phyloP scores from a whole-genome alignment of 495 filamentous ascomycete species.

The Xylaria acuta region DNA sequence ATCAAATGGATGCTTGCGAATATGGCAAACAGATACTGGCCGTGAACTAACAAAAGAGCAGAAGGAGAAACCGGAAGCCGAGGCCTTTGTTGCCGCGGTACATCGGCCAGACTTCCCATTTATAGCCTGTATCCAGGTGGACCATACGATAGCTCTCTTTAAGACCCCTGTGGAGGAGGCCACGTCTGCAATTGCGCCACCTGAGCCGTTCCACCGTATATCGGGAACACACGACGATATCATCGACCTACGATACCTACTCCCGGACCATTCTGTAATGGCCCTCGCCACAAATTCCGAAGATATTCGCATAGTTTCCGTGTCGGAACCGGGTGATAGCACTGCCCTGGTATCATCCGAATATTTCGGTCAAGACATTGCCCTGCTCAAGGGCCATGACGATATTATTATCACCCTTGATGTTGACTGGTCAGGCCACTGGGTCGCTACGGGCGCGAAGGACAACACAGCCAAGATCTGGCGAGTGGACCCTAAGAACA shows the following conservation, averaged over 20 bases:
- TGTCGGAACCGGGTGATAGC: conserved; percentile 42
- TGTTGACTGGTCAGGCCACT: conserved; percentile 93
- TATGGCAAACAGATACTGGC: conserved; percentile 81
- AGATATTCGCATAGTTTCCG: conserved; percentile 83
- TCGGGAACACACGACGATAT: conserved; percentile 98
- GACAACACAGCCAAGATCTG: conserved; percentile 94
- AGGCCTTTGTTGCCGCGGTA: conserved; percentile 76
- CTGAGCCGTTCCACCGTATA: conserved; percentile 69
- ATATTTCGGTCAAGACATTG: conserved; percentile 89
- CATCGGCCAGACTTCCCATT: conserved; percentile 66
- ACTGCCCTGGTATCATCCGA: conserved; percentile 46
- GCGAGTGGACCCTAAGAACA: conserved; percentile 78
- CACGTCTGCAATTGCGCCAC: conserved; percentile 38
- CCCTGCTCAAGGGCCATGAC: conserved; percentile 83
- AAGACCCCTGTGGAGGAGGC: conserved; percentile 52
- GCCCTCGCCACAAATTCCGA: conserved; percentile 96
- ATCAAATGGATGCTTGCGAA: conserved; percentile 77
- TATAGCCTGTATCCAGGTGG: conserved; percentile 83
- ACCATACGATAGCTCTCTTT: conserved; percentile 83
- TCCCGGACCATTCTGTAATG: conserved; percentile 77
- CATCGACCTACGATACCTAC: conserved; percentile 87
- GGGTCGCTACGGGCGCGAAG: conserved; percentile 95
- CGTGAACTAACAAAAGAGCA: conserved; percentile 80
- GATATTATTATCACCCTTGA: conserved; percentile 96
- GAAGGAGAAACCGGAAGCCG: conserved; percentile 66